Evolutionary conservation across 148 eudicot species (phyloP), one percentile per base, ranked within the genome.

Genomic region (Chenopodium suecicum): DNA sequence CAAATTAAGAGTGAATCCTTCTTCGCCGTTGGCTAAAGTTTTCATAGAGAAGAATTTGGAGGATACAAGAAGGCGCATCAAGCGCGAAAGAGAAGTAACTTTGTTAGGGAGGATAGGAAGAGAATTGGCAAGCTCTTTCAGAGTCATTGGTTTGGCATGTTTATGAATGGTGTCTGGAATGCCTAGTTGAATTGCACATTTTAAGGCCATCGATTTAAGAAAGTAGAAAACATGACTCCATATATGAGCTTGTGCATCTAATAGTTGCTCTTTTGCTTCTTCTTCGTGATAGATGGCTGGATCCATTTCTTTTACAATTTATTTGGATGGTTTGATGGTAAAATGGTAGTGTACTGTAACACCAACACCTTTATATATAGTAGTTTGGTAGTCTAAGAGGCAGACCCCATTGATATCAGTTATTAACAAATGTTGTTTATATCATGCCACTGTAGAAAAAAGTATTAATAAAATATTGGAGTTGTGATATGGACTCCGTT

Each of bases 141-240:
- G 83, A 0, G 73, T 83, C 60, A 85, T 85, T 65, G 86, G 84
- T 8, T 83, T 70, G 78, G 83, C 83, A 71, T 85, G 84, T 71
- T 73, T 83, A 52, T 86, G 74, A 9, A 83, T 83, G 14, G 77
- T 68, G 71, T 86, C 86, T 1, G 80, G 80, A 19, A 88, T 88
- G 37, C 81, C 71, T 10, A 88, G 78, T 19, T 88, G n/a, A 31
- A 82, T 9, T 1, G 88, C 88, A 68, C 90, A 85, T 69, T 83
- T 88, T 23, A 88, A 63, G 25, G 90, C 85, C 80, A 80, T 80
- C 2, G 90, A 83, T n/a, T 79, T 81, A 1, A 66, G 54, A 58
- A 58, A 88, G 71, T 19, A 13, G 20, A 72, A 68, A 13, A 70
- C 29, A n/a, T 85, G 81, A 46, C 78, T 83, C 79, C 81, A 79